Evolutionary conservation across 768 basidiomycete genomes (phyloP).

Genomic region (Boletus sp.): DNA sequence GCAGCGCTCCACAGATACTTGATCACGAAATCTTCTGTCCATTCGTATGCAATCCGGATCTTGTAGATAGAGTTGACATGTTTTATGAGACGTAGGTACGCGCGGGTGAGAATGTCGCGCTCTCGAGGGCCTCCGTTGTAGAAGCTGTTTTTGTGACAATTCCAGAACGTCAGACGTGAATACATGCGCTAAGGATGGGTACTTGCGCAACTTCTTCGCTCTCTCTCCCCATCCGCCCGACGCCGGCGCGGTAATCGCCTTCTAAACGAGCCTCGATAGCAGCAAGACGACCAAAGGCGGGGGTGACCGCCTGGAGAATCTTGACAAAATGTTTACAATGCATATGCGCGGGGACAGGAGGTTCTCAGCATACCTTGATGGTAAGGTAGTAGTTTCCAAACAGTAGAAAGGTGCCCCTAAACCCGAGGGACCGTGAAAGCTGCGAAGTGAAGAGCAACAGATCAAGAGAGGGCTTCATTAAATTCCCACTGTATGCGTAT

Average conservation of each 20-base stretch:
- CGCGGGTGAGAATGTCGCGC: constrained; percentile 71
- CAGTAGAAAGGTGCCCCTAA: constrained; percentile 76
- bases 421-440: constrained; percentile 80
- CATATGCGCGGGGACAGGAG: background rate
- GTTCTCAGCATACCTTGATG: constrained; percentile 36
- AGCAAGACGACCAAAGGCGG: constrained; percentile 88
- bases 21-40: constrained; percentile 97
- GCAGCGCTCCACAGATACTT: constrained; percentile 95
- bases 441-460: constrained; percentile 90
- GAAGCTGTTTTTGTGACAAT: constrained; percentile 50
- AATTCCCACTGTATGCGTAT: constrained; percentile 63
- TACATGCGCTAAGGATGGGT: background rate
- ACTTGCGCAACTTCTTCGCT: constrained; percentile 90
- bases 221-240: constrained; percentile 82
- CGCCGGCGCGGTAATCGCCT: constrained; percentile 87
- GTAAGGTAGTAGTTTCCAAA: constrained; percentile 87
- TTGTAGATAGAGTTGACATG: constrained; percentile 93
- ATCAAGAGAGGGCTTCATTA: constrained; percentile 90
- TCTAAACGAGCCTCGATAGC: constrained; percentile 84
- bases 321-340: constrained; percentile 10
- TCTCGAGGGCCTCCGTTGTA: constrained; percentile 88
- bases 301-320: constrained; percentile 81
- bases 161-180: background rate
- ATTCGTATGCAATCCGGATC: constrained; percentile 89
- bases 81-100: constrained; percentile 77